These are phyloP conservation scores for Pseudogymnoascus sp. DNA, from an alignment of 2,329 filamentous ascomycete genomes.

Conservation along the genomic window DNA sequence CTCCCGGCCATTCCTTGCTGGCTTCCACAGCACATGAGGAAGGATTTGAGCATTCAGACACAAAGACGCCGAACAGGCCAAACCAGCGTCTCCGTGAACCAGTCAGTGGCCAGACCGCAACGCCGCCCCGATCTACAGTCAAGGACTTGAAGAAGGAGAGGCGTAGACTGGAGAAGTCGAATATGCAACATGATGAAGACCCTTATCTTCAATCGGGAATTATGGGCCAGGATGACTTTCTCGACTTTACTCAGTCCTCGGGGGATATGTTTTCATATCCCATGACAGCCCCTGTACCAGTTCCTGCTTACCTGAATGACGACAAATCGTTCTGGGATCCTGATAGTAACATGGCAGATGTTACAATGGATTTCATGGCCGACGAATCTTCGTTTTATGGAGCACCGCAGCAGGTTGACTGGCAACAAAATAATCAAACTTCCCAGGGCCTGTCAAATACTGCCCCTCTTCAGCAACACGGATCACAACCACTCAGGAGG, in stretches of 20 bases:
- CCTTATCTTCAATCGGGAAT: conserved; percentile 2
- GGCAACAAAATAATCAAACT: conserved; percentile 47
- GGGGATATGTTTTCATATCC: conserved; percentile 54
- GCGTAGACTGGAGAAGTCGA: neutral
- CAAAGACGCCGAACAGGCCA: conserved; percentile 35
- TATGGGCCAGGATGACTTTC: conserved; percentile 10
- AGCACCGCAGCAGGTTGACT: conserved; percentile 43
- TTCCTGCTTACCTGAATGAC: conserved; percentile 37
- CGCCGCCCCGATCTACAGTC: conserved; percentile 51
- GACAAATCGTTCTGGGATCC: conserved; percentile 49
- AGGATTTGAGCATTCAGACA: conserved; percentile 37
- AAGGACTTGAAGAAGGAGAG: conserved; percentile 43
- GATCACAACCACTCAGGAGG: conserved; percentile 2
- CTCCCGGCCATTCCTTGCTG: conserved; percentile 39
- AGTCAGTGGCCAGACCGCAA: conserved; percentile 43
- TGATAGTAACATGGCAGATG: conserved; percentile 42
- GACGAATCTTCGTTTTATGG: conserved; percentile 27
- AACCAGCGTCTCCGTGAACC: conserved; percentile 30
- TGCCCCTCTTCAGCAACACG: conserved; percentile 5
- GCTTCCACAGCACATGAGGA: conserved; percentile 19
- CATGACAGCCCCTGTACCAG: conserved; percentile 48
- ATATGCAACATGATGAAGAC: conserved; percentile 25
- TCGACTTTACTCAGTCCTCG: conserved; percentile 31
- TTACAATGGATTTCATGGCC: conserved; percentile 52
- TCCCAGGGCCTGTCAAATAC: conserved; percentile 40